phyloP scores from a whole-genome alignment of 2,329 filamentous ascomycete genomes.

The Stagonosporopsis chrysanthemi region DNA sequence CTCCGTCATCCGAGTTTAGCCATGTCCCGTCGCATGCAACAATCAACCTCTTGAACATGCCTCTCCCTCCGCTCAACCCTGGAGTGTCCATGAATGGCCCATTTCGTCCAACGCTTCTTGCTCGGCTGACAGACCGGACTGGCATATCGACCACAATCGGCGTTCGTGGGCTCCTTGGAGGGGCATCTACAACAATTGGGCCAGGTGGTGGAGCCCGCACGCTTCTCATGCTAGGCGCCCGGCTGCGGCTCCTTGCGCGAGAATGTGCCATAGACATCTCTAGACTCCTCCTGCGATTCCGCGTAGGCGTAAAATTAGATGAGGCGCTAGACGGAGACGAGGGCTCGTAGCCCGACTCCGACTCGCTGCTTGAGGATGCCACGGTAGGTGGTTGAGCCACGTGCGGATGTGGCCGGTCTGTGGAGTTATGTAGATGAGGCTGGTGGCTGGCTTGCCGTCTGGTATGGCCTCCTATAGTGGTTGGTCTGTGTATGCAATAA shows the following conservation, averaged over 20 bases:
- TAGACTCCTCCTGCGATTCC: conserved; percentile 21
- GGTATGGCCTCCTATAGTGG: conserved; percentile 1
- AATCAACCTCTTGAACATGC: conserved; percentile 52
- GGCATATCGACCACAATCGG: conserved; percentile 41
- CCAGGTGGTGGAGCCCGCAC: conserved; percentile 29
- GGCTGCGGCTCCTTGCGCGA: conserved; percentile 39
- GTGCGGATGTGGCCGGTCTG: conserved; percentile 10
- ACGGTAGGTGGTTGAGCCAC: conserved; percentile 27
- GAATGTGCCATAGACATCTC: conserved; percentile 41
- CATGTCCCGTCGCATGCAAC: conserved; percentile 56
- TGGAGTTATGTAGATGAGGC: background rate
- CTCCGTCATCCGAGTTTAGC: conserved; percentile 58
- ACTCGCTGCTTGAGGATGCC: conserved; percentile 30
- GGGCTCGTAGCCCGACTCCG: conserved; percentile 31
- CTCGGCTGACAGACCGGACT: conserved; percentile 36
- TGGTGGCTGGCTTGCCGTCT: conserved; percentile 11
- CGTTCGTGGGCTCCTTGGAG: conserved; percentile 34
- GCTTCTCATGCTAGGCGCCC: conserved; percentile 41
- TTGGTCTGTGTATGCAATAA: conserved; percentile 1
- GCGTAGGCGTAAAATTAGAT: conserved; percentile 27
- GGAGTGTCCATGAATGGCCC: conserved; percentile 39
- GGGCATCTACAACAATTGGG: conserved; percentile 37
- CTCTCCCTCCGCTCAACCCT: conserved; percentile 46
- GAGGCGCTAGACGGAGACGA: conserved; percentile 29
- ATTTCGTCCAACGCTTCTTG: conserved; percentile 35